These are phyloP conservation scores for Penicillium pancosmium DNA, from an alignment of 495 filamentous ascomycete genomes.

Conservation along the genomic window DNA sequence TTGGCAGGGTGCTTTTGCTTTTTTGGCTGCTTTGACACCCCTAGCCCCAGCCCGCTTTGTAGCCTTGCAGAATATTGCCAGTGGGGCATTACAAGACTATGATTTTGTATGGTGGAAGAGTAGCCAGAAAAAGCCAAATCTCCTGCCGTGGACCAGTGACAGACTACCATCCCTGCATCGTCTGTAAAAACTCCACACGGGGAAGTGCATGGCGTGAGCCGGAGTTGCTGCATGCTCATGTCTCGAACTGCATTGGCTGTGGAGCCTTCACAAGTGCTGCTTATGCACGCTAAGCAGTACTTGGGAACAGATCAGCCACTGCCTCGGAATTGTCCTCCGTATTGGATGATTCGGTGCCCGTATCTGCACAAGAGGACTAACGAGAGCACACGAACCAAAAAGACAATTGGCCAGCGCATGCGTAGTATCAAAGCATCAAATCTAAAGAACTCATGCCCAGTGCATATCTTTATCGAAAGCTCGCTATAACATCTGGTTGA, in stretches of 20 bases:
- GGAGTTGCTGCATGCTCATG: background rate
- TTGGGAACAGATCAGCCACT: background rate
- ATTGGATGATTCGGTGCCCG: conserved; percentile 4
- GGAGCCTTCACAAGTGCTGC: background rate
- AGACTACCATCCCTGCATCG: background rate
- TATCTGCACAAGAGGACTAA: conserved; percentile 1
- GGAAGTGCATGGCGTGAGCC: conserved; percentile 2
- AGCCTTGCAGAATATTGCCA: background rate
- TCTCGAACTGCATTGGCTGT: background rate
- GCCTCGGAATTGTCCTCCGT: background rate
- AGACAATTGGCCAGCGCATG: background rate
- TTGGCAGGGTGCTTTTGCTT: background rate
- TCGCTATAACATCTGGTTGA: too few relatives aligned
- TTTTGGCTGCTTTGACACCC: background rate
- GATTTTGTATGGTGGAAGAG: background rate
- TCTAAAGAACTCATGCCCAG: background rate
- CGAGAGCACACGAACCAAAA: background rate
- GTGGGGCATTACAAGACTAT: background rate
- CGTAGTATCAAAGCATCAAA: background rate
- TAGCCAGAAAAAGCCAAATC: background rate
- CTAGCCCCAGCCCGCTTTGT: background rate
- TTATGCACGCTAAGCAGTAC: background rate
- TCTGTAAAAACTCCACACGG: background rate
- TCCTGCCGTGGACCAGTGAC: background rate
- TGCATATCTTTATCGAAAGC: too few relatives aligned